Base-by-base conservation (phyloP, 257 asterid genomes). In the Scutellaria barbata region DNA sequence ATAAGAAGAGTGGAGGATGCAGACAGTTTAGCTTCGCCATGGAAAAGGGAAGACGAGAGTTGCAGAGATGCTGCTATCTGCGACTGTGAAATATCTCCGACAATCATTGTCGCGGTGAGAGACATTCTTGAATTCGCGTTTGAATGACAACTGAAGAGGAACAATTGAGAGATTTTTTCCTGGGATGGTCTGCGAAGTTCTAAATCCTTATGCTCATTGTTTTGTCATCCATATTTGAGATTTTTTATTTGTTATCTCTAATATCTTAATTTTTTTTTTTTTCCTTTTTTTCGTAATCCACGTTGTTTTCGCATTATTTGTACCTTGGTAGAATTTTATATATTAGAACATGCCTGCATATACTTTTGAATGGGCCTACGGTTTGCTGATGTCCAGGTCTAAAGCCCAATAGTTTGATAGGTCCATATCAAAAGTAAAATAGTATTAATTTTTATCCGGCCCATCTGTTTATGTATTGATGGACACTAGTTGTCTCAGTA, bases 21-120 rank as follows among this genome's bases (percentile, higher is more conserved):
- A 11, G 85, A 76, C 37, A 71, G 63, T 59, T 68, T 78, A 43
- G 77, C 25, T 65, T 85, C 83, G 50, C 81, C 82, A 71, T 80
- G 68, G 77, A 82, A 57, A 50, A 68, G 52, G 63, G 84, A 66
- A 63, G 86, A 79, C 18, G 86, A 82, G 60, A 84, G 71, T 7
- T 76, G 78, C 14, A 79, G 69, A 10, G 77, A 17, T 20, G 74
- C 35, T 4, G 79, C 74, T 54, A 74, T 47, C 54, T 68, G 83
- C 18, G 82, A 81, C 63, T 72, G 20, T 30, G 86, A 68, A 66
- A 52, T 67, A 71, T 53, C 60, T 58, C 72, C 76, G 64, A 46
- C 62, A 59, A 82, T 85, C 96, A 89, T 89, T 77, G 22, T 46
- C 43, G 46, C 50, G 35, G 45, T 17, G 59, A 37, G 47, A 56